Evolutionary conservation across 2,329 filamentous ascomycete species (phyloP), one percentile per base, ranked within the genome.

Genomic region (Cladosporium sp.): DNA sequence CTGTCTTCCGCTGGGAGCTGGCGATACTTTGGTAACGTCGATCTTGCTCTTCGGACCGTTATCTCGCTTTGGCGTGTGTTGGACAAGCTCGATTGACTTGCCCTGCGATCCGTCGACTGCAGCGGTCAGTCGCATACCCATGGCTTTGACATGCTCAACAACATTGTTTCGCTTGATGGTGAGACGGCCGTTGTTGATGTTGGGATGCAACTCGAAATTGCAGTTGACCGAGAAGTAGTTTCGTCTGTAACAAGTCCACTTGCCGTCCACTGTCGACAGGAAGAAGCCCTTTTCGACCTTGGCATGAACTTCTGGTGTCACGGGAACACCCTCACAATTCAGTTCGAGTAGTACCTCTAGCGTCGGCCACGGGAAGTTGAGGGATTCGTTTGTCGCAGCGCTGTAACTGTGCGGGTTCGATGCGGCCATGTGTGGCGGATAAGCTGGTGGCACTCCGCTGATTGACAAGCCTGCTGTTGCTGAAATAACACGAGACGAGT

Each of bases 221-320:
- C 90, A 93, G 52, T 87, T 84, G 54, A 94, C 91, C 0, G 89
- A 87, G 70, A 96, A 94, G 74, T 96, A 96, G 71, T 96, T 96
- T 42, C 92, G 83, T 34, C 91, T 82, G 70, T 96, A 96, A 75
- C 91, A 96, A 0, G 91, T 96, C 91, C 91, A 96, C 65, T 92
- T 90, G 17, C 83, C 80, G 56, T 95, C 91, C 0, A 47, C 52
- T 15, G 63, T 82, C 35, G 77, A 77, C 50, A 86, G 77, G 70
- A 96, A 96, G 74, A 96, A 95, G 0, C 91, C 91, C 66, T 96
- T 95, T 71, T 95, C 90, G 59, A 96, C 91, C 66, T 85, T 87
- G 35, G 89, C 90, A 28, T 86, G 80, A 62, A 96, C 89, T 13
- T 89, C 87, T 19, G 89, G 81, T 62, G 85, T 86, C 63, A 94